These are phyloP conservation scores for Phialophora tarda DNA, from an alignment of 2,329 filamentous ascomycete genomes.

Conservation along the genomic window DNA sequence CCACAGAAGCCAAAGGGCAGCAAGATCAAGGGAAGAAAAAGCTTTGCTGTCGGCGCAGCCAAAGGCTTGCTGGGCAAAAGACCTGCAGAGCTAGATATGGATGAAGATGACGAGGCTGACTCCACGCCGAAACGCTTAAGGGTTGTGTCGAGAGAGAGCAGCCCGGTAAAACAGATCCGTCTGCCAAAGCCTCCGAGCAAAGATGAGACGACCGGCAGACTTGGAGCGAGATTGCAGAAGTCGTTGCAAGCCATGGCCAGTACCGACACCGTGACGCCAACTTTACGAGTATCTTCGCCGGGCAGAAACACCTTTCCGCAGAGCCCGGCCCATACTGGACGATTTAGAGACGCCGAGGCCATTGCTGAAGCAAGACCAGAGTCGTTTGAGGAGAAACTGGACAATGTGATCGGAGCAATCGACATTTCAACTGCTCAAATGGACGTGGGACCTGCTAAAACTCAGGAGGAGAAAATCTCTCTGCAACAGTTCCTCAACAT, in stretches of 20 bases:
- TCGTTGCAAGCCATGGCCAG: constrained; percentile 51
- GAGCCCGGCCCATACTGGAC: constrained; percentile 63
- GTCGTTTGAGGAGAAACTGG: constrained; percentile 42
- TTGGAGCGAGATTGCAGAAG: constrained; percentile 46
- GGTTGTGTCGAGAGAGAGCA: constrained; percentile 65
- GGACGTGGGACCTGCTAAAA: constrained; percentile 39
- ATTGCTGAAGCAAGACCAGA: constrained; percentile 31
- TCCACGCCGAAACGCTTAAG: constrained; percentile 68
- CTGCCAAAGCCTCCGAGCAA: constrained; percentile 72
- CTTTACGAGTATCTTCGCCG: constrained; percentile 57
- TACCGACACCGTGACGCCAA: constrained; percentile 44
- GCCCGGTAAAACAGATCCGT: constrained; percentile 76
- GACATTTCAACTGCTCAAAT: constrained; percentile 36
- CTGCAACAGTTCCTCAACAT: constrained; percentile 92
- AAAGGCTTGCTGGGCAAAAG: constrained; percentile 75
- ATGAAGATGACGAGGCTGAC: constrained; percentile 64
- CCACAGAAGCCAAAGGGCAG: constrained; percentile 66
- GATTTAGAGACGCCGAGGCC: constrained; percentile 59
- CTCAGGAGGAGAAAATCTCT: constrained; percentile 68
- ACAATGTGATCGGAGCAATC: constrained; percentile 41
- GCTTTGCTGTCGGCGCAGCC: constrained; percentile 75
- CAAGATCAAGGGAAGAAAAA: constrained; percentile 71
- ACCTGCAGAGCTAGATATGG: constrained; percentile 71
- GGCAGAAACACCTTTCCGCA: constrained; percentile 52
- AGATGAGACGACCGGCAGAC: constrained; percentile 68